Percentiles rank a stretch among this genome's conserved stretches.
phyloP scores from a whole-genome alignment of 495 filamentous ascomycete genomes.

The Penicillium macrosclerotiorum region DNA sequence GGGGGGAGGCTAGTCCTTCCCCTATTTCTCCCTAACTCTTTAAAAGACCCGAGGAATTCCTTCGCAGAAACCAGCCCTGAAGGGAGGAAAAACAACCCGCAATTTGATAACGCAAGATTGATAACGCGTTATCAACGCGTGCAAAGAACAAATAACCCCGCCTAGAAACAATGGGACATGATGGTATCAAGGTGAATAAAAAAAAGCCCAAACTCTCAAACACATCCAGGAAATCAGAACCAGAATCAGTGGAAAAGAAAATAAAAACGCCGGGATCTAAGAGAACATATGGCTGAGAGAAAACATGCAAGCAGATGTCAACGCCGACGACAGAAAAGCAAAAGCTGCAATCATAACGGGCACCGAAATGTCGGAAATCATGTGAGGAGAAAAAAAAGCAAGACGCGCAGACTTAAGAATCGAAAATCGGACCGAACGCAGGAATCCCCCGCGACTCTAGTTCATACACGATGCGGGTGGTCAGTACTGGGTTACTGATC shows the following conservation, averaged over 20 bases:
- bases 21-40: too few relatives aligned
- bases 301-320: too few relatives aligned
- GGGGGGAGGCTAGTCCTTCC: too few relatives aligned
- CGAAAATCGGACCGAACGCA: constrained; percentile 78
- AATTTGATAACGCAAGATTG: too few relatives aligned
- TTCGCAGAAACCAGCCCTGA: too few relatives aligned
- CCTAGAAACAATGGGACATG: too few relatives aligned
- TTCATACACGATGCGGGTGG: constrained; percentile 69
- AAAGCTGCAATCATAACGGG: too few relatives aligned
- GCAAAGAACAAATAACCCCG: too few relatives aligned
- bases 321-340: background rate
- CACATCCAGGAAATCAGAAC: background rate
- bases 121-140: too few relatives aligned
- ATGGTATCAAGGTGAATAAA: background rate
- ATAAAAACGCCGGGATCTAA: constrained; percentile 3
- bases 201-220: background rate
- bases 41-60: too few relatives aligned
- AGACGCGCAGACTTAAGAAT: constrained; percentile 67
- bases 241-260: background rate
- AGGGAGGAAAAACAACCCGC: too few relatives aligned
- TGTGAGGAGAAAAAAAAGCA: background rate
- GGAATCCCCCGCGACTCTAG: constrained; percentile 67
- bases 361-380: background rate
- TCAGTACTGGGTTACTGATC: constrained; percentile 73
- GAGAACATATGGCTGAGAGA: background rate